These are phyloP conservation scores for Trifolium subterraneum DNA, from an alignment of 306 rosid species.

Conservation along the genomic window DNA sequence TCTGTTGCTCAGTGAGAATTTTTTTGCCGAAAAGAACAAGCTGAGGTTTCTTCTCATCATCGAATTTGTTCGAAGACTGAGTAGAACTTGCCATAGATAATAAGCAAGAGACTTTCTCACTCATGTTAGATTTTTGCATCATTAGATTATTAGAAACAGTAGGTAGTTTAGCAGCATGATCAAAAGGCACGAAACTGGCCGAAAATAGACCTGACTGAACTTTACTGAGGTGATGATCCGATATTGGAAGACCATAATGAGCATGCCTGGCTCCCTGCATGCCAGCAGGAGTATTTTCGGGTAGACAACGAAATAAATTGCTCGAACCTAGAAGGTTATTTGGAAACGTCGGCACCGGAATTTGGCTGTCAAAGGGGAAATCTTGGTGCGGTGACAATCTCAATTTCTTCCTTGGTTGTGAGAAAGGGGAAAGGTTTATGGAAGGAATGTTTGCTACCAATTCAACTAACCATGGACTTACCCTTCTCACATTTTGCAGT, in stretches of 20 bases:
- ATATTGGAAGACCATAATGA: conserved; percentile 72
- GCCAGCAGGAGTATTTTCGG: conserved; percentile 97
- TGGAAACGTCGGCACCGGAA: conserved; percentile 63
- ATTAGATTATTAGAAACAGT: conserved; percentile 48
- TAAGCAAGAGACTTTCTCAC: conserved; percentile 71
- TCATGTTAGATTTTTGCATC: conserved; percentile 61
- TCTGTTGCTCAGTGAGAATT: conserved; percentile 78
- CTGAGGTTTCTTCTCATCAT: conserved; percentile 65
- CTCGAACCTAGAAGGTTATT: conserved; percentile 62
- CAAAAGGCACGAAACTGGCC: conserved; percentile 56
- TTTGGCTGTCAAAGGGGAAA: conserved; percentile 64
- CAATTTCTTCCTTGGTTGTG: conserved; percentile 80
- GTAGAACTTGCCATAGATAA: conserved; percentile 65
- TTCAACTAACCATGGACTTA: conserved; percentile 94
- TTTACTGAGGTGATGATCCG: conserved; percentile 75
- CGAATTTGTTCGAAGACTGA: conserved; percentile 53
- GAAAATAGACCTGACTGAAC: conserved; percentile 68
- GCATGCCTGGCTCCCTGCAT: conserved; percentile 99
- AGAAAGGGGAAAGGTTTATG: conserved; percentile 75
- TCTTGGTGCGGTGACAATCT: conserved; percentile 74
- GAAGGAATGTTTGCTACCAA: conserved; percentile 79
- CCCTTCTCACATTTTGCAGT: conserved; percentile 86
- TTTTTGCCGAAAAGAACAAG: conserved; percentile 80
- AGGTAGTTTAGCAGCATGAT: conserved; percentile 52
- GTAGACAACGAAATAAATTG: conserved; percentile 68